These are phyloP conservation scores for Corchorus olitorius DNA, from an alignment of 345 rosid genomes.

Conservation along the genomic window DNA sequence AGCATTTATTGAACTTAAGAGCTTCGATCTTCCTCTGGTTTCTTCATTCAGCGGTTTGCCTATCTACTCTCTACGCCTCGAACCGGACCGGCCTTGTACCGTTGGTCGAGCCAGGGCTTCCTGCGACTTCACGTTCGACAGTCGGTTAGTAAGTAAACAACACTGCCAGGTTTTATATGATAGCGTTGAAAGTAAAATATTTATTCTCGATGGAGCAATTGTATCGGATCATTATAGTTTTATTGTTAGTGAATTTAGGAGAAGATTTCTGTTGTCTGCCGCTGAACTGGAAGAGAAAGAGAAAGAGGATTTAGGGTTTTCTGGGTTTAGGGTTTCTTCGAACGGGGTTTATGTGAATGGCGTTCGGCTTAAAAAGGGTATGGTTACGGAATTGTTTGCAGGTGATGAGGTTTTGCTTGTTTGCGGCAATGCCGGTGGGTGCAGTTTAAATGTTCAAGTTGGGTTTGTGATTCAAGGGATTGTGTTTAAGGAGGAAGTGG, in stretches of 20 bases:
- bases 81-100: constrained; percentile 54
- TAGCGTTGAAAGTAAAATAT: constrained; percentile 46
- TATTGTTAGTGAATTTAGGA: constrained; percentile 46
- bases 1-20: constrained; percentile 47
- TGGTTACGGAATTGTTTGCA: constrained; percentile 43
- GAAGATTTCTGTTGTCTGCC: constrained; percentile 28
- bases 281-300: constrained; percentile 40
- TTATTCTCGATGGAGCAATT: constrained; percentile 57
- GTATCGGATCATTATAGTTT: constrained; percentile 18
- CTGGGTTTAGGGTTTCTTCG: constrained; percentile 38
- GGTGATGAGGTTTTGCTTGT: constrained; percentile 83
- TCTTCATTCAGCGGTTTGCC: constrained; percentile 48
- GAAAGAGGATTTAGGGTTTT: constrained; percentile 25
- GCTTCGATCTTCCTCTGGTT: constrained; percentile 52
- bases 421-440: constrained; percentile 49
- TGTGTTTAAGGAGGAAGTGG: constrained; percentile 52
- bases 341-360: constrained; percentile 79
- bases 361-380: constrained; percentile 41
- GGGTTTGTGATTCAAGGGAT: constrained; percentile 70
- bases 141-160: constrained; percentile 57
- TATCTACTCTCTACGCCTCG: constrained; percentile 39
- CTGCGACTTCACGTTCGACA: constrained; percentile 53
- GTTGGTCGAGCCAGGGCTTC: constrained; percentile 52
- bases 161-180: constrained; percentile 80
- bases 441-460: constrained; percentile 43